Evolutionary conservation across 352 stramenopile species (phyloP), one percentile per base, ranked within the genome.

Genomic region (Saprolegnia parasitica): DNA sequence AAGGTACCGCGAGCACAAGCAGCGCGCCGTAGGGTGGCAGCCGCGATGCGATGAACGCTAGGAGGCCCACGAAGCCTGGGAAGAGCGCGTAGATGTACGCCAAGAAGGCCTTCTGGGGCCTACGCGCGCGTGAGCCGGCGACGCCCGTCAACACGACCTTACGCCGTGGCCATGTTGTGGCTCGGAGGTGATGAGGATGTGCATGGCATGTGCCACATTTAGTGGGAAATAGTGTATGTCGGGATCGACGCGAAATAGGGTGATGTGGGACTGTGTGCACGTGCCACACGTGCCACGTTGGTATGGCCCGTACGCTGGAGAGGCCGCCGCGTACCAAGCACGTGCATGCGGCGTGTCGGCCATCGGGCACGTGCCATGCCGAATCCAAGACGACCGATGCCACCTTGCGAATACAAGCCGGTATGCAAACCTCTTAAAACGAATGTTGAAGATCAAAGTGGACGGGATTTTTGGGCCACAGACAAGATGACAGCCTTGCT

Each of bases 401-500:
- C 42, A 49, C 42, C 11, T 49, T n/a, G 11, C 18, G 42, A n/a
- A 49, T 49, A 49, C 42, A 49, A 49, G 42, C 42, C 42, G 42
- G 18, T 49, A 49, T 49, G 42, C 42, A 49, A 49, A 49, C 42
- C 42, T 49, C 13, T n/a, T 4, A 49, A 49, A 49, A 15, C 10
- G 18, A 49, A 49, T 49, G 42, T 49, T 49, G 42, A 49, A 49
- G 42, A 49, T 49, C 42, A n/a, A 49, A 49, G 18, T 4, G 1
- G 11, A n/a, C 13, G 42, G 42, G 42, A 49, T 49, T 49, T 15
- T n/a, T 15, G 42, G 4, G 42, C 42, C 42, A 49, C 42, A 49
- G 42, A 49, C 42, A 10, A 49, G 18, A 49, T 49, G 42, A 56
- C 23, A 26, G n/a, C 35, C 45, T 75, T 80, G 65, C 62, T 66